Percentiles rank a stretch among this genome's conserved stretches.
Evolutionary conservation across 2,329 filamentous ascomycete genomes (phyloP).

Genomic region (Alternaria sp.): DNA sequence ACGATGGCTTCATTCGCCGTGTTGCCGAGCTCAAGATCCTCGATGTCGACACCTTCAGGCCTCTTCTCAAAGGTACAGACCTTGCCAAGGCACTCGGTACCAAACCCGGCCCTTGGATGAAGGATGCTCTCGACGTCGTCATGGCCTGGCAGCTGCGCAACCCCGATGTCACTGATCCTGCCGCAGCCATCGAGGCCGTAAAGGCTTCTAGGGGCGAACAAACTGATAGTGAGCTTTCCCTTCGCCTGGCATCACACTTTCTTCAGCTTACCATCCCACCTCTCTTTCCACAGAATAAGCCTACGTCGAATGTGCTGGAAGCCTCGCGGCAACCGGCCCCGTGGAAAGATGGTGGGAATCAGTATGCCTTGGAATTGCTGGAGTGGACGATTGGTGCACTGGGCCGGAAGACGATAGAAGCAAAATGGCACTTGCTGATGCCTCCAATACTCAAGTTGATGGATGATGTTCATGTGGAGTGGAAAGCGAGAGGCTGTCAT

Average conservation of each 20-base stretch:
- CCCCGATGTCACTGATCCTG: conserved; percentile 68
- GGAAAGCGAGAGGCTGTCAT: conserved; percentile 65
- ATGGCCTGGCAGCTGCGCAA: conserved; percentile 90
- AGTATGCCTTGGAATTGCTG: conserved; percentile 65
- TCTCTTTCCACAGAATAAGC: conserved; percentile 62
- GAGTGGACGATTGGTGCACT: conserved; percentile 66
- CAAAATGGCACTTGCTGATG: conserved; percentile 72
- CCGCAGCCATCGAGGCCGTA: conserved; percentile 57
- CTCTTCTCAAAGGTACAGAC: conserved; percentile 74
- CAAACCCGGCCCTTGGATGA: conserved; percentile 85
- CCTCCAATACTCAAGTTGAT: conserved; percentile 74
- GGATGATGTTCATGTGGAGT: conserved; percentile 66
- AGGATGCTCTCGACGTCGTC: conserved; percentile 77
- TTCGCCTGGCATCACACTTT: conserved; percentile 62
- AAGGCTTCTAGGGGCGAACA: conserved; percentile 54
- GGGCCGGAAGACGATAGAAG: conserved; percentile 61
- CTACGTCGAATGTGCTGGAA: conserved; percentile 57
- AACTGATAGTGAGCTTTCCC: conserved; percentile 61
- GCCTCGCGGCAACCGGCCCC: conserved; percentile 63
- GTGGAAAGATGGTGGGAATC: conserved; percentile 66
- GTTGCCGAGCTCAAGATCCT: conserved; percentile 61
- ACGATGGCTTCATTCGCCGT: conserved; percentile 63
- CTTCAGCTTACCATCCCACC: conserved; percentile 71
- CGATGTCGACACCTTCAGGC: conserved; percentile 59
- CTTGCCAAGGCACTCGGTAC: conserved; percentile 72